A percentile compares a stretch with the other conserved stretches of the same genome.
These are phyloP conservation scores for Tremella yokohamensis DNA, from an alignment of 768 basidiomycete species.

Conservation along the genomic window DNA sequence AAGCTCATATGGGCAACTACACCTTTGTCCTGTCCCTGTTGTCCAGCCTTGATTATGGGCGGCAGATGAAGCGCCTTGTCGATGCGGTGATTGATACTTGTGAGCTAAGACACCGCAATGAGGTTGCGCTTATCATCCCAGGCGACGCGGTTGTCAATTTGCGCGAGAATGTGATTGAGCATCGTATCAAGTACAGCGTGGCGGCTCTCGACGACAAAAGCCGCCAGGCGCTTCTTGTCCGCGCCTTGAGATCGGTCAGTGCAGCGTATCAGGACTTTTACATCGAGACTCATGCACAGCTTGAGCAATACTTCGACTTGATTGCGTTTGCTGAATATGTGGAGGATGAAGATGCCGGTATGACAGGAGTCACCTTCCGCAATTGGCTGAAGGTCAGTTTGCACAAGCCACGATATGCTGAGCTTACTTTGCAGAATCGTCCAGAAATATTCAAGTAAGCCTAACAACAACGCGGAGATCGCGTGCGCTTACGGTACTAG, in stretches of 20 bases:
- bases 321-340: conserved; percentile 90
- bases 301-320: conserved; percentile 69
- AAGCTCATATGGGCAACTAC: conserved; percentile 88
- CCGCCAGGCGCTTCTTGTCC: conserved; percentile 50
- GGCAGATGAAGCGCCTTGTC: conserved; percentile 79
- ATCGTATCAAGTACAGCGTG: conserved; percentile 80
- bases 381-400: conserved; percentile 73
- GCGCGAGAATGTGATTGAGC: conserved; percentile 77
- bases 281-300: conserved; percentile 22
- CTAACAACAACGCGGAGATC: neutral
- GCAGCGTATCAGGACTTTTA: neutral
- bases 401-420: neutral
- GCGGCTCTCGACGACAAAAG: conserved; percentile 65
- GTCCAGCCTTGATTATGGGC: conserved; percentile 85
- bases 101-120: conserved; percentile 50
- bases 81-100: conserved; percentile 83
- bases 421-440: conserved; percentile 56
- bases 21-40: conserved; percentile 83
- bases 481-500: conserved; percentile 51
- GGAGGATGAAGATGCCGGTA: conserved; percentile 57
- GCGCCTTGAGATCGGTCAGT: conserved; percentile 40
- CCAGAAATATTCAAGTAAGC: conserved; percentile 91
- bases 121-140: neutral
- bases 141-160: conserved; percentile 90
- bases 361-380: conserved; percentile 67